Base-by-base conservation (phyloP, 257 asterid genomes). In the Capsicum chinense region DNA sequence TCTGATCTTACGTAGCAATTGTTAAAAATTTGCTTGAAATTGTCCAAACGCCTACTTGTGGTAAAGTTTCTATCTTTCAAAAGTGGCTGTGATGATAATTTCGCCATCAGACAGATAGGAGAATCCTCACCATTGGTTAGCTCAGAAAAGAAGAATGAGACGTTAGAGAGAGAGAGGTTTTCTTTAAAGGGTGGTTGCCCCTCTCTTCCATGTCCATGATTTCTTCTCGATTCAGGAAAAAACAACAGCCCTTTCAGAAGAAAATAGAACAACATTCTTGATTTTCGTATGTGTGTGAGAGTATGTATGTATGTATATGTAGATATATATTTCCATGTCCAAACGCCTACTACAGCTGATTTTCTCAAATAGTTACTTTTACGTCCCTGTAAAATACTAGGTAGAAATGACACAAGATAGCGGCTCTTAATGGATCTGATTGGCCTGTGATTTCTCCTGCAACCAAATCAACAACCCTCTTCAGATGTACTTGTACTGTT, bases 121-220 rank as follows among this genome's bases (percentile, higher is more conserved):
- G 21, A 68, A 33, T 39, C 44, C 76, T 68, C 76, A 67, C 76
- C 19, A 5, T 14, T 35, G 76, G 6, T 68, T 37, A 14, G 21
- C 76, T 50, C 52, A 37, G 21, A 64, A 64, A 64, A 44, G 44
- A 64, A 64, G 71, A 64, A 64, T 64, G 71, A 64, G 17, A 64
- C 9, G 12, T 64, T 44, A 64, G 71, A 64, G 71, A 26, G 70
- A 71, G 44, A 64, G 12, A 42, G 71, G 37, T 26, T 64, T 64
- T 64, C 14, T 64, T 44, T 64, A 64, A 64, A 64, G 71, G 71
- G 71, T 64, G 71, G 71, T 64, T 64, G 71, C 71, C 71, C 71
- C 71, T 64, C 44, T 1, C 71, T 64, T 42, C 44, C 39, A 64
- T 26, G 44, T 64, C 44, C 71, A 26, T 64, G 44, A 64, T 26